A percentile compares a stretch with the other conserved stretches of the same genome.
These are phyloP conservation scores for Cercospora brassicicola DNA, from an alignment of 2,329 filamentous ascomycete genomes.

Conservation along the genomic window DNA sequence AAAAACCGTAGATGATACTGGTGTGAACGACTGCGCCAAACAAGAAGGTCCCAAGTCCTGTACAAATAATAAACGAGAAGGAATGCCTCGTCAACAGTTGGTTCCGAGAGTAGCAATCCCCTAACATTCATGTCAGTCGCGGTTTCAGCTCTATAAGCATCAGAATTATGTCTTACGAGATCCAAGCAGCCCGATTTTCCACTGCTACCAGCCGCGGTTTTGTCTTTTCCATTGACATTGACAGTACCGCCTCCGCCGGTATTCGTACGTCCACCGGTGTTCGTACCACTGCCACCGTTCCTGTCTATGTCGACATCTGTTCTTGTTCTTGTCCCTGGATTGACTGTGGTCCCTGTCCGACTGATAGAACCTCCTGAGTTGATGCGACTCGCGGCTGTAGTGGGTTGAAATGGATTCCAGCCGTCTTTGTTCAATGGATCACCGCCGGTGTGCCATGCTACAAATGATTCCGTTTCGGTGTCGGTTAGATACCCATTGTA, in stretches of 20 bases:
- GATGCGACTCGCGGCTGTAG: not conserved
- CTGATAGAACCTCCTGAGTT: not conserved
- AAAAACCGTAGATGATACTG: not conserved
- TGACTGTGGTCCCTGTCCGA: not conserved
- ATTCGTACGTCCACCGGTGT: not conserved
- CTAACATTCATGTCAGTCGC: not conserved
- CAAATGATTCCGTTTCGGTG: not conserved
- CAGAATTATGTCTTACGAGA: not conserved
- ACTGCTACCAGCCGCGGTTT: not conserved
- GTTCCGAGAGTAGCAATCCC: not conserved
- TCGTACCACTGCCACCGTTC: not conserved
- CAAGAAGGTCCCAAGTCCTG: not conserved
- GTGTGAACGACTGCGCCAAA: not conserved
- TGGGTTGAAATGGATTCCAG: not conserved
- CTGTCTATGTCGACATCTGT: not conserved
- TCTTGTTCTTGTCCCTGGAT: not conserved
- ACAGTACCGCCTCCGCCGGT: not conserved
- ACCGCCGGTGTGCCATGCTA: not conserved
- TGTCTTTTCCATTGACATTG: not conserved
- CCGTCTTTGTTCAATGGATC: not conserved
- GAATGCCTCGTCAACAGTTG: not conserved
- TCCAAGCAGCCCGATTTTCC: not conserved
- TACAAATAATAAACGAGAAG: not conserved
- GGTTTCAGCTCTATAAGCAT: not conserved
- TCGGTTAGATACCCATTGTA: not conserved